A percentile compares a stretch with the other conserved stretches of the same genome.
These are phyloP conservation scores for Nemania diffusa DNA, from an alignment of 2,329 filamentous ascomycete species.

Conservation along the genomic window DNA sequence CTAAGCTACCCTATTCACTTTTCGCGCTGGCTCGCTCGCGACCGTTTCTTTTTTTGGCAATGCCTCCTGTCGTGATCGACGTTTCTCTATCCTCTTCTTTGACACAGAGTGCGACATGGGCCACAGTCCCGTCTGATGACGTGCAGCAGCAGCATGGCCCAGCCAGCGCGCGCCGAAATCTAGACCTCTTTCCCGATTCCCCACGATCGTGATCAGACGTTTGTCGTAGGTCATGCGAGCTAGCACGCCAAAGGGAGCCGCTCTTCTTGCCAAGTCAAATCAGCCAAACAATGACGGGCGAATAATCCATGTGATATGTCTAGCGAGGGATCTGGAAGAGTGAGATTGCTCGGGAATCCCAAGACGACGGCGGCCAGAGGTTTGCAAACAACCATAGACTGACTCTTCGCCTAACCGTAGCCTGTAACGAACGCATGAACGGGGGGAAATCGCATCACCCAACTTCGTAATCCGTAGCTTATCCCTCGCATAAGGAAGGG, in stretches of 20 bases:
- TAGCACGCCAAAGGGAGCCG: neutral
- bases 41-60: conserved; percentile 30
- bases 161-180: neutral
- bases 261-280: neutral
- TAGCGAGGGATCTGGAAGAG: neutral
- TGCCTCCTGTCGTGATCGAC: conserved; percentile 31
- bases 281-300: too few species aligned
- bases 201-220: conserved; percentile 2
- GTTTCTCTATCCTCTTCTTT: conserved; percentile 29
- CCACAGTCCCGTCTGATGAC: conserved; percentile 8
- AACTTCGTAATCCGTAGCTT: conserved; percentile 1
- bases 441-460: conserved; percentile 3
- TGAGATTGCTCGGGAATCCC: neutral
- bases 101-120: conserved; percentile 17
- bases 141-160: too few species aligned
- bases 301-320: too few species aligned
- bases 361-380: conserved; percentile 17
- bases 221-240: neutral
- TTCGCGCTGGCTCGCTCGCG: neutral
- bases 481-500: conserved; percentile 8
- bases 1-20: neutral
- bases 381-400: conserved; percentile 18
- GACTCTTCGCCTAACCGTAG: conserved; percentile 10
- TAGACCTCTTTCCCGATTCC: conserved; percentile 6
- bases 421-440: neutral